A percentile compares a stretch with the other conserved stretches of the same genome.
Evolutionary conservation across 78 protist species (phyloP).

Genomic region (Pigoraptor vietnamica): DNA sequence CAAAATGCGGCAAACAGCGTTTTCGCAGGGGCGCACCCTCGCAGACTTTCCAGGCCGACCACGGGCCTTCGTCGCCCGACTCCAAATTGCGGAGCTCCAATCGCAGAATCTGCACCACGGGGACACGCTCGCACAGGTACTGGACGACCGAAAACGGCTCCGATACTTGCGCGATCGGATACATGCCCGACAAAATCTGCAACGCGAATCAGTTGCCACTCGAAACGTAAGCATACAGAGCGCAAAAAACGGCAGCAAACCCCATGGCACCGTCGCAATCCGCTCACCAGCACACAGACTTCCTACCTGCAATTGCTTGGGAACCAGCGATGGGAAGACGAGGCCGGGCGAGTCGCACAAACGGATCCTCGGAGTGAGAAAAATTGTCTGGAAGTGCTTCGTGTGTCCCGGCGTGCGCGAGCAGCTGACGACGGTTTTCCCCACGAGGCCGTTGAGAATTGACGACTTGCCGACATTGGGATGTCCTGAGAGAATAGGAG

Average conservation of each 20-base stretch:
- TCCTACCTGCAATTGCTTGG: conserved; percentile 12
- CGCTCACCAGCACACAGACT: too few species aligned
- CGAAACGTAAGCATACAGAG: neutral
- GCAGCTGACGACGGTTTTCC: conserved; percentile 35
- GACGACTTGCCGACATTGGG: conserved; percentile 67
- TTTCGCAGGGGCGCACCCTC: neutral
- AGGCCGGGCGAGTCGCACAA: conserved; percentile 53
- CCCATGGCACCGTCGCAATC: too few species aligned
- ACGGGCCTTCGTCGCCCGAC: neutral
- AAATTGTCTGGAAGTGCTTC: conserved; percentile 58
- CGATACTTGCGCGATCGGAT: conserved; percentile 11
- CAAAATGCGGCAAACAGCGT: neutral
- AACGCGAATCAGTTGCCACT: neutral
- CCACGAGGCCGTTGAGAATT: conserved; percentile 50
- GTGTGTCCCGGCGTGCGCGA: conserved; percentile 76
- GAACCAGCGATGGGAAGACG: conserved; percentile 28
- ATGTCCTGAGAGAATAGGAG: conserved; percentile 35
- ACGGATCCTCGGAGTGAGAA: neutral
- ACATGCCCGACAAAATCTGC: conserved; percentile 11
- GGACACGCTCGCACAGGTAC: conserved; percentile 7
- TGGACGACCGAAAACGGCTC: conserved; percentile 15
- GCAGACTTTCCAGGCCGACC: neutral
- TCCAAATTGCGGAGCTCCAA: neutral
- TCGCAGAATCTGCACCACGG: neutral
- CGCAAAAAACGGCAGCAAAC: neutral